phyloP scores from a whole-genome alignment of 1,284 basidiomycete species.

The Albatrellus sp. region DNA sequence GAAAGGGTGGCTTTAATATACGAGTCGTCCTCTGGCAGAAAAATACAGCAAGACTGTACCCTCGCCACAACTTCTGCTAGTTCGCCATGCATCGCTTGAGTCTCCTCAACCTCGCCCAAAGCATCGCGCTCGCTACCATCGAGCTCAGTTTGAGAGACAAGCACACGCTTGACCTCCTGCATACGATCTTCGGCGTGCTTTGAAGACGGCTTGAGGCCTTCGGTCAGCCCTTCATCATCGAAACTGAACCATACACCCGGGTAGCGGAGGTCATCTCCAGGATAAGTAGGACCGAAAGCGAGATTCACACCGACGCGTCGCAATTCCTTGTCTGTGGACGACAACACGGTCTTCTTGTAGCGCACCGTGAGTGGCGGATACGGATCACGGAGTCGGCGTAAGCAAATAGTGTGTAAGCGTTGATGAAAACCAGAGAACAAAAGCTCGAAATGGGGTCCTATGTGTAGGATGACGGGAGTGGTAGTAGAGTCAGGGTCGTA shows the following conservation, averaged over 20 bases:
- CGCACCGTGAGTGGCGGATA: constrained; percentile 54
- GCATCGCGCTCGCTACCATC: constrained; percentile 48
- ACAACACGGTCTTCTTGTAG: constrained; percentile 58
- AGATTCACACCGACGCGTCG: constrained; percentile 57
- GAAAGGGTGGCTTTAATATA: neutral
- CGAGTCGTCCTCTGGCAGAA: neutral
- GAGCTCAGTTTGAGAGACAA: constrained; percentile 53
- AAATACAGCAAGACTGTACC: constrained; percentile 22
- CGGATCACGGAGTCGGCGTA: constrained; percentile 50
- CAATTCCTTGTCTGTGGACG: constrained; percentile 44
- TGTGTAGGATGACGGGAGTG: constrained; percentile 66
- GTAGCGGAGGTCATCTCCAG: constrained; percentile 65
- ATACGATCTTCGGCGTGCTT: constrained; percentile 36
- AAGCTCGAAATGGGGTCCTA: constrained; percentile 68
- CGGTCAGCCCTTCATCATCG: constrained; percentile 48
- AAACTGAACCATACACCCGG: constrained; percentile 78
- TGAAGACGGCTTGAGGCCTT: constrained; percentile 28
- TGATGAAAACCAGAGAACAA: constrained; percentile 70
- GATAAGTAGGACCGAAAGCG: constrained; percentile 78
- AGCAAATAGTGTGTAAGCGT: constrained; percentile 61
- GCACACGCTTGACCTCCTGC: constrained; percentile 66
- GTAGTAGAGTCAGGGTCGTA: constrained; percentile 69
- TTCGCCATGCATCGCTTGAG: constrained; percentile 57
- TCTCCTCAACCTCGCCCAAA: constrained; percentile 54
- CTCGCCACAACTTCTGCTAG: constrained; percentile 54